Evolutionary conservation across 495 filamentous ascomycete species (phyloP), one percentile per base, ranked within the genome.

Genomic region (Bombardia bombarda): DNA sequence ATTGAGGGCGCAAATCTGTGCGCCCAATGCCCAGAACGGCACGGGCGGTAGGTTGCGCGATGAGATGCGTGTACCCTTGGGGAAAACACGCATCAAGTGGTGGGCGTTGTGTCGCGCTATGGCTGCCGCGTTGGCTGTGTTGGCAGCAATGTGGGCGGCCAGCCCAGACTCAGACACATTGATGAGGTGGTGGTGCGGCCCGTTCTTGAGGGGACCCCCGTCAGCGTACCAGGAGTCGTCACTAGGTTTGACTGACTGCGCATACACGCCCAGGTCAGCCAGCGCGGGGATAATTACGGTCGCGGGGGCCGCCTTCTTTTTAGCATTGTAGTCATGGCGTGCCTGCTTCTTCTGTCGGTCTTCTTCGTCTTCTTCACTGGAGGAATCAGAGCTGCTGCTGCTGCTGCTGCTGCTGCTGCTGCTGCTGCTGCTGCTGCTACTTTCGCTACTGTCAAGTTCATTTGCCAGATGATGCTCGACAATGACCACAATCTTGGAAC

Each of bases 1-100:
- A 50, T 77, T 77, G 40, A 77, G 60, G 9, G 75, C 75, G 50
- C 66, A 70, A 20, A 79, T 71, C 51, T 79, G 75, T 0, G 71
- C 70, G 3, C 73, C 74, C 18, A 76, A 20, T 0, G 58, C 71
- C 74, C 74, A 78, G 52, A 72, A 77, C 4, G 62, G 61, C 0
- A 69, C 54, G 0, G 68, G 74, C 16, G 63, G 60, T 2, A 78
- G 62, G 38, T 78, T 78, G 10, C 58, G 58, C 2, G 72, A 76
- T 1, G 72, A 71, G 51, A 78, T 75, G 32, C 74, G 66, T 3
- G 70, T 73, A 13, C 73, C 74, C 43, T 77, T 78, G 32, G 74
- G 74, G 46, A 61, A 78, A 1, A 77, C 73, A 10, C 73, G 68
- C 72, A 77, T 76, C 2, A 77, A 60, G 33, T 76, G 70, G 12